Conservation (phyloP, 305 asterid species). For the Petunia hybrid region DNA sequence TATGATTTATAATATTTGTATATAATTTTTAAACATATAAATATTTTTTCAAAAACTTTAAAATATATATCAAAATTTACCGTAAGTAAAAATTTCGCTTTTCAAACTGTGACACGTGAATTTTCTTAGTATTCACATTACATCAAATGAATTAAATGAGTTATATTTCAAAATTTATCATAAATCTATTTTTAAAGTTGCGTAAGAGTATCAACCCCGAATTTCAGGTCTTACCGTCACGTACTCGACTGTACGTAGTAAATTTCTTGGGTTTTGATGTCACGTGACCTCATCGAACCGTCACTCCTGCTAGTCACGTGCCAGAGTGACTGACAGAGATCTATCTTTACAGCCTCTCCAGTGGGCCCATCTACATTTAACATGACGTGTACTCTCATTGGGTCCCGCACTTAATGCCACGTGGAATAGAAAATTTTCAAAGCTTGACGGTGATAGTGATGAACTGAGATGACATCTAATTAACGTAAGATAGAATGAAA, state of each 20-base stretch:
- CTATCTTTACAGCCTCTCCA: not conserved
- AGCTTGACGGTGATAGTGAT: not conserved
- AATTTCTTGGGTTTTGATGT: not conserved
- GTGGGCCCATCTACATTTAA: not conserved
- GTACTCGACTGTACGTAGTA: not conserved
- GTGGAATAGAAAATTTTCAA: not conserved
- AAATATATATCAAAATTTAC: no score
- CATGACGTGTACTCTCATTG: not conserved
- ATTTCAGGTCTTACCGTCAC: not conserved
- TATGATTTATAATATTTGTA: no score
- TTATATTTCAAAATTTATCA: no score
- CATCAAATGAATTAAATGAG: no score
- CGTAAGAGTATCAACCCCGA: not conserved
- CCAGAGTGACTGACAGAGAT: not conserved
- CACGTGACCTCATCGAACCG: constrained; percentile 11
- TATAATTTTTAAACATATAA: no score
- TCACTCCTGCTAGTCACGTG: constrained; percentile 27
- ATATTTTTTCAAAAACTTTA: no score
- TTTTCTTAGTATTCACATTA: no score
- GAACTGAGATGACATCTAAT: constrained; percentile 15
- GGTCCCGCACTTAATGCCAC: not conserved
- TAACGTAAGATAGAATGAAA: not conserved
- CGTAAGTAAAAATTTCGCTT: no score
- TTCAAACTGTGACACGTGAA: no score
- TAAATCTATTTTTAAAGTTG: no score